Base-by-base conservation (phyloP, 768 basidiomycete genomes). In the Obba rivulosa region DNA sequence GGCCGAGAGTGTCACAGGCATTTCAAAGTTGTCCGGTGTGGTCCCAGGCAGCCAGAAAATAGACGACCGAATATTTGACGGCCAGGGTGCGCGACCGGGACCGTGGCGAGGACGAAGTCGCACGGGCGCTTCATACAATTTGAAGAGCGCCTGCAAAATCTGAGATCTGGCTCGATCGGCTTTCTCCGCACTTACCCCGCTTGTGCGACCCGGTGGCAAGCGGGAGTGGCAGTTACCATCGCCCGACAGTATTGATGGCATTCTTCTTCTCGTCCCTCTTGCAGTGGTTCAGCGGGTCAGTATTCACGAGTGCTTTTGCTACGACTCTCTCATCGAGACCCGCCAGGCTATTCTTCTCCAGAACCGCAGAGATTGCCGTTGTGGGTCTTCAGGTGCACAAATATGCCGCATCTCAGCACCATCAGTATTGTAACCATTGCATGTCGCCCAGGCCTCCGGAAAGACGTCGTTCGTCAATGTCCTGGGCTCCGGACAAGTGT, bases 401-500 rank as follows among this genome's bases (percentile, higher is more conserved):
- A 24, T 37, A 36, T 46, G 9, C 23, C n/a, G 22, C 18, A 35
- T 14, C 38, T 23, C 14, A 17, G 21, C 38, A 13, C 9, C 13
- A 16, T 14, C 21, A 13, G n/a, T 7, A 13, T n/a, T 14, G 31
- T 34, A 16, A 43, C 39, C 43, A 48, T 41, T 49, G 43, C 25
- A 18, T 34, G 28, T 31, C 28, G 16, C 18, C 28, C 51, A 95
- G 90, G 91, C 92, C 3, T 93, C 91, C 2, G 93, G 93, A 39
- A 95, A 96, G 72, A 95, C 93, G 3, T 92, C 90, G 9, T 89
- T 96, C 45, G 90, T 94, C 23, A 92, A 95, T 62, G 87, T 94
- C 10, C 80, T 96, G 18, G 86, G 86, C 4, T 87, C 83, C n/a
- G 87, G 86, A 56, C 87, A 88, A 71, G 87, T 83, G 41, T 24